Evolutionary conservation across 73 alveolate species (phyloP), one percentile per base, ranked within the genome.

Genomic region (Paramecium tetraurelia): DNA sequence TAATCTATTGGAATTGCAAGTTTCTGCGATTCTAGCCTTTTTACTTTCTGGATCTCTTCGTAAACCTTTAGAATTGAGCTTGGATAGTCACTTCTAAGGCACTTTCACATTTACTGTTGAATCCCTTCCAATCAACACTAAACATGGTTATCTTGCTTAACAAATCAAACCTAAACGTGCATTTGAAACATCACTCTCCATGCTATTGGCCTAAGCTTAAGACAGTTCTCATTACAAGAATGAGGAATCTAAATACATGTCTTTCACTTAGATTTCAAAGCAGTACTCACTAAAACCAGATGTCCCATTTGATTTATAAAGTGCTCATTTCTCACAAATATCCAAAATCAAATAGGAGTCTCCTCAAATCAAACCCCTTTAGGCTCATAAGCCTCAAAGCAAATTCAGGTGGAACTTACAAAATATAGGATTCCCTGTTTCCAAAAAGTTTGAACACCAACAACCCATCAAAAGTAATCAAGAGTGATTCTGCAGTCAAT

Each of bases 241-340:
- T 44, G 90, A 80, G 7, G 90, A 80, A 22, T 80, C 90, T 8
- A 80, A 48, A 46, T 80, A 31, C 7, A 9, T 80, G 48, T 44
- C 90, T 11, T 43, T 80, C 5, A 80, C 90, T 40, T 80, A 80
- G 20, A 31, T 80, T 10, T 80, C 90, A 22, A 80, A 44, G 43
- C 12, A 80, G n/a, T 44, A 41, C 8, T 80, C 90, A 3, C 16
- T 80, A 0, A 80, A 80, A 48, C 50, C 46, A 11, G 86, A 40
- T 72, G 14, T 29, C 6, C 36, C 86, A 14, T 72, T 72, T 72
- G 90, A 80, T 80, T 80, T 80, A 63, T 46, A 80, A n/a, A 80
- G 90, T 48, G 90, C 90, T 44, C 90, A 80, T 80, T 80, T 80
- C 16, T 80, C 90, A 20, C 12, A 80, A 80, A 80, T 80, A 8